A percentile compares a stretch with the other conserved stretches of the same genome.
Conservation (phyloP, 495 filamentous ascomycete species). For the Aspergillus bertholletiae region DNA sequence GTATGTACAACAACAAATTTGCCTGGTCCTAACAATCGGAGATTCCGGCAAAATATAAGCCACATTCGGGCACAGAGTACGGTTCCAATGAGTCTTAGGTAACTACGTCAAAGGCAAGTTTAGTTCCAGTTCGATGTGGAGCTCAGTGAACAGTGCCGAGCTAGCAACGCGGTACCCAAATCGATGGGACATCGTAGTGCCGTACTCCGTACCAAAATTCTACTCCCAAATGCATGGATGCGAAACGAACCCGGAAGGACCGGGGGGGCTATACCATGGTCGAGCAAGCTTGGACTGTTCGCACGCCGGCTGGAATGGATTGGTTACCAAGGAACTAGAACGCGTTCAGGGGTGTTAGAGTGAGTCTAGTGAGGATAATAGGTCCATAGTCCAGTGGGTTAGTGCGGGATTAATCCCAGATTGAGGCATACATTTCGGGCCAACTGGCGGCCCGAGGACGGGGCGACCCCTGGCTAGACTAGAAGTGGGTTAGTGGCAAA, state of each 20-base stretch:
- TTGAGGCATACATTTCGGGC: not conserved
- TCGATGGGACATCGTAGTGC: not conserved
- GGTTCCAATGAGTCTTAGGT: too few relatives aligned
- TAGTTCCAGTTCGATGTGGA: not conserved
- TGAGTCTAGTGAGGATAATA: not conserved
- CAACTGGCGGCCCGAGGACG: not conserved
- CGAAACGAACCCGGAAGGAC: not conserved
- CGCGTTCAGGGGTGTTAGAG: not conserved
- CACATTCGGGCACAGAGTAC: too few relatives aligned
- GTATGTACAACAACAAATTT: too few relatives aligned
- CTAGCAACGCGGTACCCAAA: not conserved
- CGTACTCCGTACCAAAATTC: too few relatives aligned
- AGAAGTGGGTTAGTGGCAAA: not conserved
- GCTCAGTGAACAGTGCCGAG: not conserved
- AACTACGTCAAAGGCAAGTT: too few relatives aligned
- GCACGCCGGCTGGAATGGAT: not conserved
- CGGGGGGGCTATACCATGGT: not conserved
- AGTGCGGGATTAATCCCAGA: not conserved
- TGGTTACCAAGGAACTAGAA: not conserved
- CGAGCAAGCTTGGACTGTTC: not conserved
- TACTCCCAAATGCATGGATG: not conserved
- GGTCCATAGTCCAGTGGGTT: not conserved
- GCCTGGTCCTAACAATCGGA: too few relatives aligned
- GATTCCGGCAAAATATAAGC: too few relatives aligned
- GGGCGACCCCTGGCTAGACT: conserved; percentile 7